Percentiles rank a stretch among this genome's conserved stretches.
Evolutionary conservation across 495 filamentous ascomycete species (phyloP).

Genomic region (Trichocladium antarcticum): DNA sequence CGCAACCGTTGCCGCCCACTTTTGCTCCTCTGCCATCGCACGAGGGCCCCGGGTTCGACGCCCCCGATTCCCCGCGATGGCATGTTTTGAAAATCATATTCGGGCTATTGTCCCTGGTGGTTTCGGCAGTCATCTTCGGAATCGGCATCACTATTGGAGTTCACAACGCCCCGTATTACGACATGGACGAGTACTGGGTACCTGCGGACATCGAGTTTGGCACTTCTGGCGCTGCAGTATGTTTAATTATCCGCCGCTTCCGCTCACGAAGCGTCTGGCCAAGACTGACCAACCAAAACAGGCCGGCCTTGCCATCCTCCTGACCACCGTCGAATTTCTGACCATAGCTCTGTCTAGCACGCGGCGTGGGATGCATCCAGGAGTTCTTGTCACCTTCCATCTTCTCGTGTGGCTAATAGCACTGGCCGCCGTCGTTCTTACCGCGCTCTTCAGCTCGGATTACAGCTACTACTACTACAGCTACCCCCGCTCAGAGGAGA

Average conservation of each 20-base stretch:
- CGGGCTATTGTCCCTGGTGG: conserved; percentile 15
- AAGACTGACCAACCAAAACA: conserved; percentile 4
- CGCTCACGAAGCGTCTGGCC: background rate
- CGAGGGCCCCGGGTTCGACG: background rate
- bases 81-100: conserved; percentile 24
- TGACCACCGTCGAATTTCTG: conserved; percentile 29
- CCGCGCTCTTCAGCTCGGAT: conserved; percentile 7
- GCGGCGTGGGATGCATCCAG: conserved; percentile 28
- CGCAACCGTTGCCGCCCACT: background rate
- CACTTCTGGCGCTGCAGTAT: conserved; percentile 9
- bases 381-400: conserved; percentile 28
- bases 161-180: background rate
- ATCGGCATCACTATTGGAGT: conserved; percentile 13
- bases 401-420: conserved; percentile 25
- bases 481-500: conserved; percentile 1
- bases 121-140: conserved; percentile 24
- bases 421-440: conserved; percentile 12
- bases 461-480: conserved; percentile 4
- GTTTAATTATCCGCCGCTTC: background rate
- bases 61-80: conserved; percentile 15
- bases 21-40: background rate
- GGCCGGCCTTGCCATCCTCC: conserved; percentile 27
- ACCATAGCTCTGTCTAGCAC: conserved; percentile 16
- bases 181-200: background rate
- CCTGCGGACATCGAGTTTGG: conserved; percentile 1